A percentile compares a stretch with the other conserved stretches of the same genome.
These are phyloP conservation scores for Hygrophorus pudorinus DNA, from an alignment of 768 basidiomycete genomes.

Conservation along the genomic window DNA sequence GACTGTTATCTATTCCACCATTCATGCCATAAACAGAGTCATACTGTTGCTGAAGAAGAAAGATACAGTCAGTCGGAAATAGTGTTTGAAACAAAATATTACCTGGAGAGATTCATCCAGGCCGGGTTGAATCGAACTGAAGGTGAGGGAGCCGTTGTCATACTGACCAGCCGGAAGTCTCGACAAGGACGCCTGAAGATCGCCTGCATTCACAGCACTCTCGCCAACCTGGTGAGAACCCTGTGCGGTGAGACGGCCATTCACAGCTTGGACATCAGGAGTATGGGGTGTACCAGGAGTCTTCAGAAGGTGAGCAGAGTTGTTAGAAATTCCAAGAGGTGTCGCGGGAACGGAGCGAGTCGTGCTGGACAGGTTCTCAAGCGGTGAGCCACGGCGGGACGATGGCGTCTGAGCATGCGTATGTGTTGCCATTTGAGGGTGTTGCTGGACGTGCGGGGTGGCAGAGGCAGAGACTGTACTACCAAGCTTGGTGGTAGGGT, in stretches of 20 bases:
- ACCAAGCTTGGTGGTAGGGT: conserved; percentile 35
- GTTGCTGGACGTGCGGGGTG: conserved; percentile 56
- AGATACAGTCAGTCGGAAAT: conserved; percentile 3
- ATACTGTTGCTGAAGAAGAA: conserved; percentile 33
- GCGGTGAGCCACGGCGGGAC: conserved; percentile 68
- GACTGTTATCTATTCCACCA: conserved; percentile 38
- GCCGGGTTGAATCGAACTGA: conserved; percentile 39
- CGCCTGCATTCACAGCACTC: conserved; percentile 36
- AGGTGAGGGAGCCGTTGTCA: conserved; percentile 43
- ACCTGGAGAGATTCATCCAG: conserved; percentile 50
- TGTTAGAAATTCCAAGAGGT: conserved; percentile 51
- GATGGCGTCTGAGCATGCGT: conserved; percentile 33
- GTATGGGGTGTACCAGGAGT: conserved; percentile 61
- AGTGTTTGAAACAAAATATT: conserved; percentile 9
- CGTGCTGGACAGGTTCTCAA: conserved; percentile 49
- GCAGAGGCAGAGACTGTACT: conserved; percentile 46
- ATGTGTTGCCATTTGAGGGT: conserved; percentile 34
- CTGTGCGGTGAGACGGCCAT: conserved; percentile 49
- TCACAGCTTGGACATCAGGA: conserved; percentile 47
- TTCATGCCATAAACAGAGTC: conserved; percentile 47
- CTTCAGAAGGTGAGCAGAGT: conserved; percentile 44
- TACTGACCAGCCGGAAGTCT: conserved; percentile 52
- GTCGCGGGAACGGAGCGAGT: conserved; percentile 81
- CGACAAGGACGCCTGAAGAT: conserved; percentile 66
- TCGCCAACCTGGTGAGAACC: conserved; percentile 41